Evolutionary conservation across 2,329 filamentous ascomycete species (phyloP).

Genomic region (Coleophoma eucalyptorum): DNA sequence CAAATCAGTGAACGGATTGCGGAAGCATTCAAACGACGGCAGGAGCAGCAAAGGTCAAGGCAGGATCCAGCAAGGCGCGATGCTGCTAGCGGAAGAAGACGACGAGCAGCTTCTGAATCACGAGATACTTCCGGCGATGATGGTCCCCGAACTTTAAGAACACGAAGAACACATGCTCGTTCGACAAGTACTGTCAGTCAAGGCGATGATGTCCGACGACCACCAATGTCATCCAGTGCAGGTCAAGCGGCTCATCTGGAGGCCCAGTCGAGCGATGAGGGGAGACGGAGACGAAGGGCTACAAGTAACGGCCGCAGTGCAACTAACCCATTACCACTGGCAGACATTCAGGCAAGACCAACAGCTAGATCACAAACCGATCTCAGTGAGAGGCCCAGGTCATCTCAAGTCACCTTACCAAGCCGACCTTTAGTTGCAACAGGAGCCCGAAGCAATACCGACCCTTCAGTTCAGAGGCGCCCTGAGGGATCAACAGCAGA

Average conservation of each 20-base stretch:
- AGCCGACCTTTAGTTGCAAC: conserved; percentile 14
- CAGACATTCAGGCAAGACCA: conserved; percentile 38
- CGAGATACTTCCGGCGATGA: conserved; percentile 23
- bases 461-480: conserved; percentile 16
- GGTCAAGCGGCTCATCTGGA: conserved; percentile 43
- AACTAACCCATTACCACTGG: conserved; percentile 42
- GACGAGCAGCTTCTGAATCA: conserved; percentile 22
- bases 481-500: conserved; percentile 14
- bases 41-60: conserved; percentile 54
- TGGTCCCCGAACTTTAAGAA: conserved; percentile 13
- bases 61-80: conserved; percentile 41
- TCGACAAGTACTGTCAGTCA: conserved; percentile 40
- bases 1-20: conserved; percentile 88
- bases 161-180: conserved; percentile 37
- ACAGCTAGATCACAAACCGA: conserved; percentile 64
- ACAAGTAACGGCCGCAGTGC: conserved; percentile 52
- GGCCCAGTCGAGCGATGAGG: conserved; percentile 42
- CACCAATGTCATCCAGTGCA: conserved; percentile 39
- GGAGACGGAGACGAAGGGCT: conserved; percentile 43
- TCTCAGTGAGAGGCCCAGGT: conserved; percentile 40
- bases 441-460: conserved; percentile 22
- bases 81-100: conserved; percentile 25
- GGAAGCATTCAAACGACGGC: conserved; percentile 77
- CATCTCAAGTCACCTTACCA: conserved; percentile 9
- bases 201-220: conserved; percentile 46